Base-by-base conservation (phyloP, 768 basidiomycete genomes). In the Kwoniella botswanensis region DNA sequence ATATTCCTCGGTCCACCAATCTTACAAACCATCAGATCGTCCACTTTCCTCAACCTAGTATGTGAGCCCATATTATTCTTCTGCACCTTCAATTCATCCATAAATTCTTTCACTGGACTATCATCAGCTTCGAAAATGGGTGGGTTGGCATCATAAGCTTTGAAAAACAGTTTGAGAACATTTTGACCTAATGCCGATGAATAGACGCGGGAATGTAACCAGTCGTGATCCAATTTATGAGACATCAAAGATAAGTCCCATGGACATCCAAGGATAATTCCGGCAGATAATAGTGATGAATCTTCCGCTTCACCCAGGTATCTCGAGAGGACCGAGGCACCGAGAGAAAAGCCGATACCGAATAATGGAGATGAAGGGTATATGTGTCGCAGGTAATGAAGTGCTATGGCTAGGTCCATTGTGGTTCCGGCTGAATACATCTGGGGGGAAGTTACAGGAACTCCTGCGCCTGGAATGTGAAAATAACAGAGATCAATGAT, bases 311-410 rank as follows among this genome's bases (percentile, higher is more conserved):
- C 91, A 4, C 91, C 93, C 62, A 95, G 85, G 82, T 97, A 97
- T 72, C 93, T 88, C 43, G 93, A 91, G 75, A 98, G 84, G 44
- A 98, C 91, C 81, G 93, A 93, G 54, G 94, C 92, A 54, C 96
- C 97, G 46, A 99, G 88, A 4, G 94, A 97, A 86, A 96, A 98
- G 7, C 95, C 93, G 11, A 97, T 84, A 15, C 92, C 96, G 18
- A 96, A 84, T 46, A 98, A 85, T 3, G 91, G 92, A 0, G 96
- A 93, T 11, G 87, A 84, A 2, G 96, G 95, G 76, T 90, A 95
- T 71, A 83, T 80, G 59, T 88, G 83, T 2, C 89, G 86, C 65
- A 98, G 88, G 84, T 92, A 91, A 75, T 91, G 86, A 60, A 97
- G 81, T 1, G 93, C 92, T 71, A 89, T 88, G 29, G 94, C 90